phyloP scores from a whole-genome alignment of 495 filamentous ascomycete species.

The Penicillium desertorum region DNA sequence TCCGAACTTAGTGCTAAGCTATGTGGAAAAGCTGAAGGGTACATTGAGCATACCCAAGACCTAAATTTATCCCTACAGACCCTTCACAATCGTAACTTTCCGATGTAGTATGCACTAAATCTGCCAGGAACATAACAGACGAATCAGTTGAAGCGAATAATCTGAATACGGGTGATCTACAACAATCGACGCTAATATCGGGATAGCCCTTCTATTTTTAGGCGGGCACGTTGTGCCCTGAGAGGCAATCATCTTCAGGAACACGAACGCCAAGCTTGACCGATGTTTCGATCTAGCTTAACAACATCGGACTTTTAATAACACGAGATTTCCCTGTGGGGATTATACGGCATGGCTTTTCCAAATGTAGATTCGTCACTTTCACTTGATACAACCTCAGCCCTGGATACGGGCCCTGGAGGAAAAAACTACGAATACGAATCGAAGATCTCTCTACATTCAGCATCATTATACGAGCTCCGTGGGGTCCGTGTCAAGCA shows the following conservation, averaged over 20 bases:
- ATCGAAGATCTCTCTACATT: neutral
- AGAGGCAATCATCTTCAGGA: conserved; percentile 5
- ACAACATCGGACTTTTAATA: neutral
- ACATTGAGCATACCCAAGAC: neutral
- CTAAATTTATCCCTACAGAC: neutral
- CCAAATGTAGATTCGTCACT: neutral
- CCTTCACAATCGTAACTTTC: neutral
- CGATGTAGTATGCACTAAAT: conserved; percentile 6
- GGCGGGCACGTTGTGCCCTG: neutral
- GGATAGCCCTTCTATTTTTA: conserved; percentile 11
- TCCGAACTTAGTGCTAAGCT: neutral
- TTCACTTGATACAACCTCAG: neutral
- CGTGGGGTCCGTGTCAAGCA: conserved; percentile 6
- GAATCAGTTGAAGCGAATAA: neutral
- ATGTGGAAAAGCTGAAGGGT: neutral
- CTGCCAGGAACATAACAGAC: neutral
- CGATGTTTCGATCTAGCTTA: conserved; percentile 4
- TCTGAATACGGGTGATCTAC: conserved; percentile 7
- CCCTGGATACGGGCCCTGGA: neutral
- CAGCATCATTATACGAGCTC: conserved; percentile 6
- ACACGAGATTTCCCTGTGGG: neutral
- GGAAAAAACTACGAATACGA: conserved; percentile 1
- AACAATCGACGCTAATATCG: neutral
- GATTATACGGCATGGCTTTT: neutral
- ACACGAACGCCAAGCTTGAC: conserved; percentile 11